phyloP scores from a whole-genome alignment of 305 asterid species.

The Striga hermonthica region DNA sequence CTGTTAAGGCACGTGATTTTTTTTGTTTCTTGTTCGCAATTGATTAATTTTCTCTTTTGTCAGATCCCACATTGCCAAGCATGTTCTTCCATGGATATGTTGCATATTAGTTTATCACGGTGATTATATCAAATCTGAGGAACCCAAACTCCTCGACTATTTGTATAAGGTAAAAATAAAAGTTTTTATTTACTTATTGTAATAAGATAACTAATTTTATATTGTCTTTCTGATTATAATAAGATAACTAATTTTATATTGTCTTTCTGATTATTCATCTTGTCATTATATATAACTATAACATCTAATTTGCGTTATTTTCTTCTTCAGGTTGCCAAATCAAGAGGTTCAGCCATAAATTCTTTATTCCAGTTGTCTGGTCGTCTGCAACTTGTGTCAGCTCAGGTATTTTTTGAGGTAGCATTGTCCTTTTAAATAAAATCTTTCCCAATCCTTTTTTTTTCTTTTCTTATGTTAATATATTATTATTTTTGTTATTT shows the following conservation, averaged over 20 bases:
- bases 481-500: conserved; percentile 13
- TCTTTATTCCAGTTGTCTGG: conserved; percentile 75
- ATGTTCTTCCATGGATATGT: conserved; percentile 80
- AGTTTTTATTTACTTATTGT: background rate
- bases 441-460: background rate
- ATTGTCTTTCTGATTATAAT: background rate
- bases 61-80: conserved; percentile 56
- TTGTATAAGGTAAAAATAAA: conserved; percentile 60
- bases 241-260: background rate
- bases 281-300: background rate
- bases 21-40: conserved; percentile 19
- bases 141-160: conserved; percentile 65
- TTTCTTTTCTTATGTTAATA: background rate
- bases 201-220: background rate
- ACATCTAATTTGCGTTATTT: conserved; percentile 2
- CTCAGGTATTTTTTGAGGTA: conserved; percentile 55
- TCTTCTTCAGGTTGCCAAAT: conserved; percentile 54
- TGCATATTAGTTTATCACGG: conserved; percentile 64
- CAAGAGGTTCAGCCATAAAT: conserved; percentile 54
- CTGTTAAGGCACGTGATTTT: background rate
- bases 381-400: conserved; percentile 75
- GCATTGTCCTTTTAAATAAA: background rate
- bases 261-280: background rate
- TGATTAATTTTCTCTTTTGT: conserved; percentile 20
- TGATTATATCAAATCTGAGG: conserved; percentile 55